Conservation (phyloP, 176 grass and related monocot genomes). For the Areca catechu region DNA sequence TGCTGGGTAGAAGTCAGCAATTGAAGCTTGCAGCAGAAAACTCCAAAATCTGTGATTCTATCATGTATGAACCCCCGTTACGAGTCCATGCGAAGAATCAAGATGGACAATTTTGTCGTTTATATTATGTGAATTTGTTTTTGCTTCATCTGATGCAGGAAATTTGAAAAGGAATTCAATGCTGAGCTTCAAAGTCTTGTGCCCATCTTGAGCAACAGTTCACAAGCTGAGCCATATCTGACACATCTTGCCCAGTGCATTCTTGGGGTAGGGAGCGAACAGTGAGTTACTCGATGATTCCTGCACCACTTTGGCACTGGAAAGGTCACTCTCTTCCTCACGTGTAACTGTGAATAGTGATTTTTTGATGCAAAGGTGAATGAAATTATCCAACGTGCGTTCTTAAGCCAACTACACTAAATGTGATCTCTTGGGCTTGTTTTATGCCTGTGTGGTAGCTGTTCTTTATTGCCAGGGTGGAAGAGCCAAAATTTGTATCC, state of each 20-base stretch:
- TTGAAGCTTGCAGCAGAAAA: constrained; percentile 55
- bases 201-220: constrained; percentile 59
- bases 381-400: too few species aligned
- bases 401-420: too few species aligned
- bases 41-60: constrained; percentile 56
- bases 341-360: too few species aligned
- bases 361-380: too few species aligned
- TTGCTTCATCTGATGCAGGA: constrained; percentile 42
- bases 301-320: too few species aligned
- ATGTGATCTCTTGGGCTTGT: too few species aligned
- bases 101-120: background rate
- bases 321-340: too few species aligned
- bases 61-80: constrained; percentile 37
- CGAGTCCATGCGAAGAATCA: too few species aligned
- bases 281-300: constrained; percentile 20
- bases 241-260: constrained; percentile 90
- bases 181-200: constrained; percentile 71
- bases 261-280: constrained; percentile 56
- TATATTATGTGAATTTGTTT: background rate
- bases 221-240: constrained; percentile 81
- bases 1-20: constrained; percentile 35
- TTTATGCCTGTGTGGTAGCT: too few species aligned
- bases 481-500: too few species aligned
- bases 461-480: too few species aligned
- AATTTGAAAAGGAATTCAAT: constrained; percentile 86